Base-by-base conservation (phyloP, 306 rosid species). In the Cucumis melo region DNA sequence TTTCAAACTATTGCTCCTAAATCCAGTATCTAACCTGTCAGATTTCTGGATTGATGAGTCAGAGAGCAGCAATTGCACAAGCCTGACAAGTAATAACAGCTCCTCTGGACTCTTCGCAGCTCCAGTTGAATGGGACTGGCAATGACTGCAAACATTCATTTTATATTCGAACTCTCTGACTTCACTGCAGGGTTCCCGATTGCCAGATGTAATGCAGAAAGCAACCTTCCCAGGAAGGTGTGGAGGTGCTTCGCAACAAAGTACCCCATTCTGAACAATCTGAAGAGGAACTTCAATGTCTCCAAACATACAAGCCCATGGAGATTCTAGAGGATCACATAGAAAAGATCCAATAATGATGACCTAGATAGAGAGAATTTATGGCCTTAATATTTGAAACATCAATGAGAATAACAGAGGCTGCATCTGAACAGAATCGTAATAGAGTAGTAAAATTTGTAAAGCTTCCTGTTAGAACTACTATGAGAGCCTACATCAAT, bases 251-350 rank as follows among this genome's bases (percentile, higher is more conserved):
- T 89, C 90, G 77, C 98, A 92, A 66, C 87, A 36, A 68, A 92
- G 75, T 51, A 90, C 90, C 7, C 98, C 98, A 46, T 87, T 91
- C 83, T 88, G 98, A 84, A 95, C 83, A 80, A 95, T 90, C 87
- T 90, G 86, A 78, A 81, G 84, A 67, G 93, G 93, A 83, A 90
- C 96, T 86, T 95, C 93, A 78, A 87, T 77, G 46, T 87, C 87
- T 50, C 93, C 98, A 83, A 95, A 95, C 98, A 95, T 89, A 83
- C 98, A 95, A 56, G 87, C 81, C 99, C 99, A 92, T 34, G 84
- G 39, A 79, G 90, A 89, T 78, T 89, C 89, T 9, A 80, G 79
- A 82, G 91, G 82, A 80, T 64, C 85, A 83, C 90, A 89, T 32
- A 92, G 93, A 88, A 95, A 95, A 24, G 92, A 86, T 73, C 98